Base-by-base conservation (phyloP, 2,329 filamentous ascomycete genomes). In the Akanthomyces muscarius region DNA sequence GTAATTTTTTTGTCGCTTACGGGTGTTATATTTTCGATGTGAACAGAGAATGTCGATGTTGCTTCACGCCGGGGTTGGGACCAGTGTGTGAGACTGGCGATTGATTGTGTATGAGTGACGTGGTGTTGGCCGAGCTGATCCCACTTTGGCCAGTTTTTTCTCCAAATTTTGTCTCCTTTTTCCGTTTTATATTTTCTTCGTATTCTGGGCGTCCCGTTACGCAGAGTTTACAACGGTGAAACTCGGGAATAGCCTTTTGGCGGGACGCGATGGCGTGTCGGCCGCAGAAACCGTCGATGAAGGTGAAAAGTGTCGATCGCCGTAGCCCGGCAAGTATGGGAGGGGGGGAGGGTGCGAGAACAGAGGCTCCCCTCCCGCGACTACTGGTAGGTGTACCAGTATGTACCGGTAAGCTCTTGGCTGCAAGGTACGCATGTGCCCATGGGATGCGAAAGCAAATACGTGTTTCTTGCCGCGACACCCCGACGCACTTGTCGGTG, bases 241-340 rank as follows among this genome's bases (percentile, higher is more conserved):
- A 18, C 44, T 25, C n/a, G 28, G 30, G 10, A 16, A 7, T 28
- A 21, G 41, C 23, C 44, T 33, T 60, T 51, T 23, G 25, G 57
- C 23, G 45, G 45, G 56, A 28, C n/a, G 8, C 25, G 30, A 5
- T 6, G 23, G 45, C n/a, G 57, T 44, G 57, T 42, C 45, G 14
- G 18, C 53, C 36, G 36, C 30, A 55, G 36, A 14, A 41, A 30
- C 28, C 18, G 59, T 62, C 59, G 59, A 62, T 62, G 51, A 62
- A 55, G 59, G 59, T 36, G 59, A 42, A 50, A 55, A 62, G 55
- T 30, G 51, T 62, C 59, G 59, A 62, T 62, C 59, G 59, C 59
- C 51, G 42, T 47, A 30, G 28, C 51, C 14, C 16, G 18, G n/a
- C 51, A 41, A 41, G 28, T n/a, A 21, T 14, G 18, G 30, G 50